phyloP scores from a whole-genome alignment of 371 early-diverging fungal genomes.

The Saksenaea oblongispora region DNA sequence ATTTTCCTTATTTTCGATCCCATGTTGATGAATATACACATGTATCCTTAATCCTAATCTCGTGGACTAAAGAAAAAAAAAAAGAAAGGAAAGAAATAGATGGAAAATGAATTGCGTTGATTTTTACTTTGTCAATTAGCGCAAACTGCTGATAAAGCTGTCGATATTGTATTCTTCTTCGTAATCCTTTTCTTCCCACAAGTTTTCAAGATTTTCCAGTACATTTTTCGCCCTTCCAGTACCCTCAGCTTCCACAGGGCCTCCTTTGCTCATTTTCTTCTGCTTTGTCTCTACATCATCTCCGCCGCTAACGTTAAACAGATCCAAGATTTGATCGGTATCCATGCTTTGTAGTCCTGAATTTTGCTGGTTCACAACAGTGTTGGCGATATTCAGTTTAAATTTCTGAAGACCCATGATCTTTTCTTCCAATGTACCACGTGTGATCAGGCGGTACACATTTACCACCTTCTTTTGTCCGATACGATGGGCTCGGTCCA shows the following conservation, averaged over 20 bases:
- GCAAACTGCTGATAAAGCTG: slow-evolving; percentile 76
- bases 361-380: slow-evolving; percentile 98
- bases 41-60: too few relatives aligned
- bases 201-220: slow-evolving; percentile 80
- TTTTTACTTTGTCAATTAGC: slow-evolving; percentile 28
- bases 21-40: too few relatives aligned
- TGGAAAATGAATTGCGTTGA: not conserved
- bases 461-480: slow-evolving; percentile 98
- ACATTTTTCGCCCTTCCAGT: slow-evolving; percentile 70
- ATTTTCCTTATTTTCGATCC: too few relatives aligned
- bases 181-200: slow-evolving; percentile 96
- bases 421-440: slow-evolving; percentile 94
- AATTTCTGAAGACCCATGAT: slow-evolving; percentile 99
- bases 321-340: slow-evolving; percentile 91
- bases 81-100: not conserved
- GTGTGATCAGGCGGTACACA: slow-evolving; percentile 90
- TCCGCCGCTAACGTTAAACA: slow-evolving; percentile 73
- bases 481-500: slow-evolving; percentile 97
- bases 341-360: slow-evolving; percentile 91
- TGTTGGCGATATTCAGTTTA: slow-evolving; percentile 98
- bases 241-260: slow-evolving; percentile 19
- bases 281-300: slow-evolving; percentile 37
- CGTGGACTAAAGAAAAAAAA: too few relatives aligned
- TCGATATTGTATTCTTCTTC: slow-evolving; percentile 88
- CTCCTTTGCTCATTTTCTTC: slow-evolving; percentile 20